Conservation (phyloP, 2,329 filamentous ascomycete species). For the Pseudonectria foliicola region DNA sequence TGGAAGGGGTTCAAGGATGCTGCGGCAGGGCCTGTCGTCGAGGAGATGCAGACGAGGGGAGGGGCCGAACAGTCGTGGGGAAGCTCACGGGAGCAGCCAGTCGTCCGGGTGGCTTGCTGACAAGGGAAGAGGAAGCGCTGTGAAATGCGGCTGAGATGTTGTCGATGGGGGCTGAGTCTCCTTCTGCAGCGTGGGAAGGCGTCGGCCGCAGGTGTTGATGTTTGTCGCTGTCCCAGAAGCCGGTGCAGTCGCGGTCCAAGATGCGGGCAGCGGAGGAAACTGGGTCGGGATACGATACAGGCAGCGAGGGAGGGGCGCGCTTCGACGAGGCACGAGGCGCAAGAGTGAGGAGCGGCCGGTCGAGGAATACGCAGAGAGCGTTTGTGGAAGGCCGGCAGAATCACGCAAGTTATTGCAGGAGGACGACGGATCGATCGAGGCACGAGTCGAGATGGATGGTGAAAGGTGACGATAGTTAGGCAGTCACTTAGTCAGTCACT, state of each 20-base stretch:
- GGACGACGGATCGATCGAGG: conserved; percentile 5
- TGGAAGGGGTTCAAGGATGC: conserved; percentile 9
- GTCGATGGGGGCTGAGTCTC: no score
- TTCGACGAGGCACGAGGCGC: background rate
- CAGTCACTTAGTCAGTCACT: no score
- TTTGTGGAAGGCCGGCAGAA: conserved; percentile 13
- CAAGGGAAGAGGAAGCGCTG: no score
- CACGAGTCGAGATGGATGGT: conserved; percentile 6
- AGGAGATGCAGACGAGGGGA: conserved; percentile 17
- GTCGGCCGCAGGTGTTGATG: no score
- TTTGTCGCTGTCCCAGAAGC: no score
- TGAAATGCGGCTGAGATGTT: no score
- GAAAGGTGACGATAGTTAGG: no score
- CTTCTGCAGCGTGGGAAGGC: no score
- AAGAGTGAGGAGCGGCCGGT: conserved; percentile 2
- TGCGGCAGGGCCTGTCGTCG: conserved; percentile 20
- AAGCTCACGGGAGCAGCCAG: background rate
- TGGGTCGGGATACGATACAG: no score
- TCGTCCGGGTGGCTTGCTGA: background rate
- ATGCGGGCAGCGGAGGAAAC: no score
- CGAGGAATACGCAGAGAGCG: conserved; percentile 6
- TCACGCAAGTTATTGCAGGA: conserved; percentile 12
- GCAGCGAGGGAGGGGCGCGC: no score
- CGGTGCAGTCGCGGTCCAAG: no score
- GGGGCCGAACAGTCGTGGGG: background rate